Evolutionary conservation across 306 rosid species (phyloP), one percentile per base, ranked within the genome.

Genomic region (Datisca glomerata): DNA sequence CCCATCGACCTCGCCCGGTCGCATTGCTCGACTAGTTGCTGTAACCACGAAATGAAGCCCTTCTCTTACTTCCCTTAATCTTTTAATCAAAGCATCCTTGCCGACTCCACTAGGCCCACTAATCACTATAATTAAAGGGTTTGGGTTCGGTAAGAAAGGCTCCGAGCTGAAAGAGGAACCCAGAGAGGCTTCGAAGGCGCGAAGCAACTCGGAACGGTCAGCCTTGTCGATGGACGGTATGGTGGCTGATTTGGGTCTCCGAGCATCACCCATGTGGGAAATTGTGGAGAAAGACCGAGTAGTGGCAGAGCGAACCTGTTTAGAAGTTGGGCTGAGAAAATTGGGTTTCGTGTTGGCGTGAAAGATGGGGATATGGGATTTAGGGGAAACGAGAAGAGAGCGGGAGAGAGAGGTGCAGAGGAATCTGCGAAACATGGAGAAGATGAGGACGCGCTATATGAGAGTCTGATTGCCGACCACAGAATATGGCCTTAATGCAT

Each of bases 31-130:
- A 34, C 60, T 72, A 12, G 98, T 89, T 28, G 81, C 92, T 1
- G 98, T 89, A 12, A 89, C 78, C 15, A 89, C 96, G 39, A 84
- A 89, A 42, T 78, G 98, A 14, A 89, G 65, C 29, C 51, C 53
- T 8, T 58, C 61, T 12, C 94, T 73, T 41, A 60, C 47, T 3
- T 72, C 57, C 48, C 74, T 70, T 49, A 89, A 75, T 42, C 65
- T 61, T 6, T 57, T 55, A 23, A 89, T 84, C 18, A 80, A 56
- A 7, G 98, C 79, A 68, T 84, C 95, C 46, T 89, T 89, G 33
- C 98, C 98, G 35, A 84, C 98, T 5, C 98, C 98, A 47, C 96
- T 84, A 6, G 98, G 93, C 4, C 98, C 98, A 42, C 86, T 67
- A 27, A 89, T 81, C 10, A 89, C 92, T 41, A 89, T 28, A 47